Evolutionary conservation across 371 early-diverging fungal genomes (phyloP).

Genomic region (Smittium mucronatum): DNA sequence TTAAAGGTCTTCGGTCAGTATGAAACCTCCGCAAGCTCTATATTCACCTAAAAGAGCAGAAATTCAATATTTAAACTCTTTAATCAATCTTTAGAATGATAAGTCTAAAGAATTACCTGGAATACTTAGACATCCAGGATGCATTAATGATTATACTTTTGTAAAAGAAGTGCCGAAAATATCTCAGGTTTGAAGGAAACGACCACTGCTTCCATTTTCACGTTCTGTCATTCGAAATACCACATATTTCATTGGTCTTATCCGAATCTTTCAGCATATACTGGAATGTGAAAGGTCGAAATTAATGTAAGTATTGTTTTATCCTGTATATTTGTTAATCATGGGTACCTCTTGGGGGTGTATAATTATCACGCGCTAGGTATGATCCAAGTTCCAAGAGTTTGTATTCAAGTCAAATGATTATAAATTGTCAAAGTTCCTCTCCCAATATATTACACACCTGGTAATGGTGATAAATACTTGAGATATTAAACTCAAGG

Average conservation of each 20-base stretch:
- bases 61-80: constrained; percentile 19
- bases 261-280: constrained; percentile 32
- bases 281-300: constrained; percentile 22
- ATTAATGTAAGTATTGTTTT: constrained; percentile 27
- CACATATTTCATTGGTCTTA: constrained; percentile 32
- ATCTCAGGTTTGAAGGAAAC: constrained; percentile 36
- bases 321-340: constrained; percentile 29
- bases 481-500: not conserved
- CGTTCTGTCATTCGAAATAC: constrained; percentile 34
- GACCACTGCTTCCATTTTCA: constrained; percentile 34
- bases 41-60: constrained; percentile 21
- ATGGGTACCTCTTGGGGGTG: constrained; percentile 9
- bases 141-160: constrained; percentile 26
- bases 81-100: constrained; percentile 26
- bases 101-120: constrained; percentile 22
- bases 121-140: constrained; percentile 27
- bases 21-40: constrained; percentile 28
- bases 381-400: constrained; percentile 18
- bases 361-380: constrained; percentile 14
- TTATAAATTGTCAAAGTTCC: constrained; percentile 19
- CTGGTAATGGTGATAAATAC: constrained; percentile 32
- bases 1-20: constrained; percentile 14
- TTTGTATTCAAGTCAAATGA: constrained; percentile 28
- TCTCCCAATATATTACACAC: constrained; percentile 29
- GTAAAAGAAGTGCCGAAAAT: constrained; percentile 22